Conservation (phyloP, 148 eudicot species). For the Fagopyrum tataricum region DNA sequence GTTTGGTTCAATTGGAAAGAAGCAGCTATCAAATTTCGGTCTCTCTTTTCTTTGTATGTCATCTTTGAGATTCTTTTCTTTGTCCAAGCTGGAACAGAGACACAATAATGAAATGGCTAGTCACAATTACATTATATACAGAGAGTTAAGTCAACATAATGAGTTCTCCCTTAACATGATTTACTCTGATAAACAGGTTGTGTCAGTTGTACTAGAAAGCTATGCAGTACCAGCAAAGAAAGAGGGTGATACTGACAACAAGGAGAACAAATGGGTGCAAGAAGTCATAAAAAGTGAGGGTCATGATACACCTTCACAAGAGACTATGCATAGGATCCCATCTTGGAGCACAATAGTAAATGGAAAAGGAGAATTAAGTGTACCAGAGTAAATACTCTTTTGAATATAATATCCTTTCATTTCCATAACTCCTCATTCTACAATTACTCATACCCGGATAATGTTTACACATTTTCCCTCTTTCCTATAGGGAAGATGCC, state of each 20-base stretch:
- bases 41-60: background rate
- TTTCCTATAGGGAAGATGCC: conserved; percentile 55
- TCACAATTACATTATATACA: background rate
- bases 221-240: conserved; percentile 41
- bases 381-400: conserved; percentile 41
- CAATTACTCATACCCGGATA: background rate
- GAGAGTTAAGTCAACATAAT: background rate
- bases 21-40: background rate
- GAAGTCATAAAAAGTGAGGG: background rate
- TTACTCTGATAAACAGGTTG: conserved; percentile 45
- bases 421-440: background rate
- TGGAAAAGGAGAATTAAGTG: conserved; percentile 62
- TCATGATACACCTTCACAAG: conserved; percentile 22
- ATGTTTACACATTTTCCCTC: conserved; percentile 6
- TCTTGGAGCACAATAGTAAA: conserved; percentile 71
- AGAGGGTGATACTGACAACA: conserved; percentile 19
- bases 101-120: background rate
- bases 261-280: conserved; percentile 22
- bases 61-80: background rate
- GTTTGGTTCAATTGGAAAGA: background rate
- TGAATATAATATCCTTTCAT: background rate
- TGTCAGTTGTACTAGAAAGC: conserved; percentile 75
- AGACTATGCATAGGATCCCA: conserved; percentile 41
- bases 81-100: background rate
- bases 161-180: background rate